Evolutionary conservation across 371 early-diverging fungal genomes (phyloP), one percentile per base, ranked within the genome.

Genomic region (Mucor irregularis): DNA sequence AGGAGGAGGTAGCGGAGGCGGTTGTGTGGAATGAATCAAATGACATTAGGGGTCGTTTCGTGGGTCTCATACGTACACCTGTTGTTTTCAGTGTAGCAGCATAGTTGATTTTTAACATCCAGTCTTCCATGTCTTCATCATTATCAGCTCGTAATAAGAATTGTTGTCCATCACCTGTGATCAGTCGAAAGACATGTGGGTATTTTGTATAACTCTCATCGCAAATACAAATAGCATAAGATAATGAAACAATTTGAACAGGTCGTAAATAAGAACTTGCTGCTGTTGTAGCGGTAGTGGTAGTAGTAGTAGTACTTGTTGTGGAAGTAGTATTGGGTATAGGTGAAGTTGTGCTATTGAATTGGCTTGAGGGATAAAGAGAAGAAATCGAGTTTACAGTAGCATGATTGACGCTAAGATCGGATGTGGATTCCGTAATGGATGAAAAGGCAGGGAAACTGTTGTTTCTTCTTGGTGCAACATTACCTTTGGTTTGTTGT

Each of bases 31-130:
- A n/a, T n/a, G n/a, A n/a, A n/a, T n/a, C n/a, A n/a, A n/a, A n/a
- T 6, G 26, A 43, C 2, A 25, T 26, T 16, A 16, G 28, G 49
- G 56, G 24, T 56, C 59, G 19, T 58, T 59, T 61, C 16, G 66
- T 67, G 0, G 64, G 65, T 37, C 84, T 70, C 16, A 86, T 64
- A 21, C 81, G 76, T 0, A 86, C 72, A 5, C 81, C 86, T 11
- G 78, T 78, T 5, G 88, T 82, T 57, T 90, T 91, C 62, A 87
- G 78, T 0, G 89, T 80, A 4, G 90, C 86, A 0, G 90, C 89
- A 61, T 89, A 90, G 68, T 92, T 92, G 49, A 92, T 85, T 44
- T 86, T 85, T 24, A 78, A 64, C 81, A 92, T 89, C 92, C 92
- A 92, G 52, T 91, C 89, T 24, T 86, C 85, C 76, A 90, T 83